These are phyloP conservation scores for Butyriboletus loyo DNA, from an alignment of 768 basidiomycete species.

Conservation along the genomic window DNA sequence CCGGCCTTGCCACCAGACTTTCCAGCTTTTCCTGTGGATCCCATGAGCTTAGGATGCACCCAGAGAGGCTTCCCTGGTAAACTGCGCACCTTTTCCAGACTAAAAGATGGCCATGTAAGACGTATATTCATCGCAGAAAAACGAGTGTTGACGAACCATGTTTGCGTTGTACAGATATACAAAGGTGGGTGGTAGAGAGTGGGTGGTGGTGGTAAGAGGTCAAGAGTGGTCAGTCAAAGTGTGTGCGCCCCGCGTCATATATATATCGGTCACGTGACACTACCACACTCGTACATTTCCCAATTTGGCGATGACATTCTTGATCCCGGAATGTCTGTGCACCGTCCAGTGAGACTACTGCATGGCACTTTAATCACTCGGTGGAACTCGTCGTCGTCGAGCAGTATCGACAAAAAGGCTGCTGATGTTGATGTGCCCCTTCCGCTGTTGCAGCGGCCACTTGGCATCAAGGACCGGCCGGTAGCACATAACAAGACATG, in stretches of 20 bases:
- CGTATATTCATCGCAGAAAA: neutral
- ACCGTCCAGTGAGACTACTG: constrained; percentile 6
- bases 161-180: constrained; percentile 22
- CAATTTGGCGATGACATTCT: constrained; percentile 14
- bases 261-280: constrained; percentile 33
- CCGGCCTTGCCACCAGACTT: constrained; percentile 52
- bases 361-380: constrained; percentile 10
- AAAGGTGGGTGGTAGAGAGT: constrained; percentile 3
- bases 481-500: constrained; percentile 55
- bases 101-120: constrained; percentile 9
- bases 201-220: constrained; percentile 27
- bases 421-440: constrained; percentile 18
- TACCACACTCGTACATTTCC: constrained; percentile 14
- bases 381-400: constrained; percentile 21
- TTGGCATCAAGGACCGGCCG: constrained; percentile 74
- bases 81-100: constrained; percentile 33
- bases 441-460: constrained; percentile 55
- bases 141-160: constrained; percentile 23
- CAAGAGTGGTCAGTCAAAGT: constrained; percentile 31
- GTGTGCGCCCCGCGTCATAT: constrained; percentile 31
- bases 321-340: constrained; percentile 23
- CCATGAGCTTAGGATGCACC: constrained; percentile 3
- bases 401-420: neutral
- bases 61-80: neutral
- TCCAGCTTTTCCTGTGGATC: constrained; percentile 43